Evolutionary conservation across 192 early-diverging fungal species (phyloP), one percentile per base, ranked within the genome.

Genomic region (Coemansia sp.): DNA sequence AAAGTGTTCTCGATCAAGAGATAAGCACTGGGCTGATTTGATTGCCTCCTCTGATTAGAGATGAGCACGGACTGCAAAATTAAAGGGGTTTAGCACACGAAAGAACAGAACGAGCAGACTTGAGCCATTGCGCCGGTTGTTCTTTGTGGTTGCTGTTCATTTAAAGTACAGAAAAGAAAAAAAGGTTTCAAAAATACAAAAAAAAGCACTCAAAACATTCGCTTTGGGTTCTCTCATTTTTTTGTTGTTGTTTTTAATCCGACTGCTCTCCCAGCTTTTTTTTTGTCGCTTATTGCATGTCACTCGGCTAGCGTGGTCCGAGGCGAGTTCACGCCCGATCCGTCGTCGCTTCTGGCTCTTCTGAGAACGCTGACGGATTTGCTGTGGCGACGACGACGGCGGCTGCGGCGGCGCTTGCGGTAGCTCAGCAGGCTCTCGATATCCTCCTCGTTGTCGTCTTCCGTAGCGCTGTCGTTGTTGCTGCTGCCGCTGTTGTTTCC

Each of bases 401-500:
- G 33, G 29, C 65, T 54, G 40, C 71, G 72, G 32, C 71, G 72
- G 25, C 56, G 20, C 30, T 8, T 31, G 31, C 31, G 51, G 33
- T 56, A 61, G 60, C 71, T 67, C 30, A 69, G 6, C 8, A 70
- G 32, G 60, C 76, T 73, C 22, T 50, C 61, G 32, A 60, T 14
- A 10, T 60, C 59, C 2, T 55, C 42, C 7, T 73, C 64, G 0
- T 65, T 57, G 29, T 45, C 42, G 14, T 52, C 34, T 28, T 69
- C 67, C 17, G 50, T 60, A 14, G 50, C 63, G 30, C 51, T 61
- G 33, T 52, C 62, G 4, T 40, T 56, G 25, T 64, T 56, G 56
- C 63, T 56, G 56, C 63, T 40, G 48, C 63, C 59, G 22, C 62
- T 45, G 48, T 48, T 50, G 48, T 38, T 51, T n/a, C 59, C 59